Percentiles rank a stretch among this genome's conserved stretches.
These are phyloP conservation scores for Aspergillus clavatus DNA, from an alignment of 2,329 filamentous ascomycete species.

Conservation along the genomic window DNA sequence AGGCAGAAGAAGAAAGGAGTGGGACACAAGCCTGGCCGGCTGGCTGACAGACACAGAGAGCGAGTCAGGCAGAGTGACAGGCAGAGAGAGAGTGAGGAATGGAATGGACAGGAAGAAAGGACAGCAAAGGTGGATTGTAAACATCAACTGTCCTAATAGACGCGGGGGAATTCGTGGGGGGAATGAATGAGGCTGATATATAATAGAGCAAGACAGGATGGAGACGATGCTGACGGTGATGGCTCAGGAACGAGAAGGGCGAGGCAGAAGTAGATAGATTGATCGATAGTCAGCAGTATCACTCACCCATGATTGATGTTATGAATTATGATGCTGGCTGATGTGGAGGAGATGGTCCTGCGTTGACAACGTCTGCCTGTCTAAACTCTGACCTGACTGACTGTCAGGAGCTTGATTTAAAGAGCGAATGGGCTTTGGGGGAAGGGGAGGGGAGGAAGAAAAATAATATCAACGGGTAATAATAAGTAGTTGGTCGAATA, in stretches of 20 bases:
- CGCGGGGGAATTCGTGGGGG: too few relatives aligned
- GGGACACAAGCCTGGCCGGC: slow-evolving; percentile 7
- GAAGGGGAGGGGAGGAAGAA: not conserved
- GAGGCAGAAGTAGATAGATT: slow-evolving; percentile 3
- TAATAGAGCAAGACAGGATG: too few relatives aligned
- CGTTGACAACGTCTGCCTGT: not conserved
- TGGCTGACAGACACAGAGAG: slow-evolving; percentile 7
- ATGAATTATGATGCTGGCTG: slow-evolving; percentile 6
- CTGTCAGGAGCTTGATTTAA: not conserved
- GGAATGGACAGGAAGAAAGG: not conserved
- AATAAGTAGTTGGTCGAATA: too few relatives aligned
- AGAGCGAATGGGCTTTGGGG: not conserved
- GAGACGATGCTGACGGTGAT: slow-evolving; percentile 5
- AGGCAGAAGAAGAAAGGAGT: slow-evolving; percentile 5
- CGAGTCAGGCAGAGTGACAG: too few relatives aligned
- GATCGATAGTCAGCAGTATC: too few relatives aligned
- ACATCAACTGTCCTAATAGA: too few relatives aligned
- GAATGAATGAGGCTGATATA: slow-evolving; percentile 5
- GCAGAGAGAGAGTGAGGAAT: not conserved
- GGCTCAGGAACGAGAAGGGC: slow-evolving; percentile 13
- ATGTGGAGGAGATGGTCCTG: slow-evolving; percentile 8
- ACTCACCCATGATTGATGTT: slow-evolving; percentile 18
- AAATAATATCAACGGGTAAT: not conserved
- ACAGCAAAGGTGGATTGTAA: too few relatives aligned
- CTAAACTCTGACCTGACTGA: not conserved